Base-by-base conservation (phyloP, 257 asterid genomes). In the Nicotiana noctiflora region DNA sequence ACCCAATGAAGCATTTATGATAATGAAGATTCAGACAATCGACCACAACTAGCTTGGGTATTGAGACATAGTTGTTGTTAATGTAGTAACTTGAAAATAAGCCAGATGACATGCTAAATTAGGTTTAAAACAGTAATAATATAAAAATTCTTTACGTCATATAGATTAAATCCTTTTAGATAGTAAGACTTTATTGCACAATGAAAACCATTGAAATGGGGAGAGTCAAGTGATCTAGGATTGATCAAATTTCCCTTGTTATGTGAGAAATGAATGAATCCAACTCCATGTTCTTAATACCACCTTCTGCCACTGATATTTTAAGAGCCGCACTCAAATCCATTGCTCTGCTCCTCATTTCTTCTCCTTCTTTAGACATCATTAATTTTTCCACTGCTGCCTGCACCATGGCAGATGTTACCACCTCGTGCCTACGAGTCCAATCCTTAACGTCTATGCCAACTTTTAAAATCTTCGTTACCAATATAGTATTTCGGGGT, bases 401-500 rank as follows among this genome's bases (percentile, higher is more conserved):
- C 66, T 87, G 86, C 4, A 90, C 85, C 1, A 19, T 13, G 9
- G 7, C 1, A 34, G 88, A 51, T 76, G 34, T 53, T 79, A 90
- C 91, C 21, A 84, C 18, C 77, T 88, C 88, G 2, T 75, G 77
- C 81, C 89, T 49, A 0, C 76, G 56, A 0, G 76, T 81, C 92
- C 94, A 88, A 13, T 86, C 90, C 83, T 81, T 91, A 0, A 89
- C 92, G 1, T 75, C 85, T 1, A 91, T 1, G 0, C 93, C 95
- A 19, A 89, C 84, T 34, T 74, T 80, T 65, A 91, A 75, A 19
- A 88, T 84, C 23, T 79, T 62, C 0, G 93, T 85, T 3, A 89
- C 40, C 70, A 91, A 53, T 3, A 84, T 82, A 4, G 92, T 81
- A 62, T 91, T 91, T 11, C 93, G 80, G 2, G 95, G 94, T 68